These are phyloP conservation scores for Russula sp. DNA, from an alignment of 768 basidiomycete genomes.

Conservation along the genomic window DNA sequence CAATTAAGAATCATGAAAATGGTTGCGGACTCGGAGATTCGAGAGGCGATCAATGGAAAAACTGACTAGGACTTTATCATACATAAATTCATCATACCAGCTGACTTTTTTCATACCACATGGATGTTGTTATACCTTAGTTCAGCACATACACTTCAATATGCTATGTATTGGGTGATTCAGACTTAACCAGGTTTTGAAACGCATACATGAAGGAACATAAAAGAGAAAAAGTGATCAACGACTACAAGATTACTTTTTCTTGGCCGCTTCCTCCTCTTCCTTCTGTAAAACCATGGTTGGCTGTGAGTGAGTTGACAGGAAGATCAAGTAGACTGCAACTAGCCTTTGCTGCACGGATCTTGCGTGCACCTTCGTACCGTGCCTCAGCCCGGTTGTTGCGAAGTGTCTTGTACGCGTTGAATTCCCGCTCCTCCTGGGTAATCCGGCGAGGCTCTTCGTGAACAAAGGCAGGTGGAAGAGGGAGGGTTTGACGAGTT, in stretches of 20 bases:
- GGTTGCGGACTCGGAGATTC: slow-evolving; percentile 74
- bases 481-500: slow-evolving; percentile 58
- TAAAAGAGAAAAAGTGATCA: slow-evolving; percentile 23
- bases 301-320: slow-evolving; percentile 22
- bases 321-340: background rate
- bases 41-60: slow-evolving; percentile 53
- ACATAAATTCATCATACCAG: background rate
- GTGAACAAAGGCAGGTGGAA: slow-evolving; percentile 60
- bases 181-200: slow-evolving; percentile 33
- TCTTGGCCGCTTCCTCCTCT: slow-evolving; percentile 89
- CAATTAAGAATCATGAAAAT: slow-evolving; percentile 78
- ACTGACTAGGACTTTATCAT: slow-evolving; percentile 11
- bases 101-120: background rate
- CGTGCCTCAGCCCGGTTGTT: slow-evolving; percentile 73
- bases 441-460: slow-evolving; percentile 94
- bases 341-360: slow-evolving; percentile 77
- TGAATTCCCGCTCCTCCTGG: slow-evolving; percentile 78
- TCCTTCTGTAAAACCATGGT: slow-evolving; percentile 52
- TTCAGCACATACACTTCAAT: background rate
- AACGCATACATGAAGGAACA: slow-evolving; percentile 29
- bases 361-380: slow-evolving; percentile 83
- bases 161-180: slow-evolving; percentile 29
- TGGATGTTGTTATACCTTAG: background rate
- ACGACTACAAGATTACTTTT: slow-evolving; percentile 54
- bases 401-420: slow-evolving; percentile 88